phyloP scores from a whole-genome alignment of 2,329 filamentous ascomycete species.

The Exophiala sp. region DNA sequence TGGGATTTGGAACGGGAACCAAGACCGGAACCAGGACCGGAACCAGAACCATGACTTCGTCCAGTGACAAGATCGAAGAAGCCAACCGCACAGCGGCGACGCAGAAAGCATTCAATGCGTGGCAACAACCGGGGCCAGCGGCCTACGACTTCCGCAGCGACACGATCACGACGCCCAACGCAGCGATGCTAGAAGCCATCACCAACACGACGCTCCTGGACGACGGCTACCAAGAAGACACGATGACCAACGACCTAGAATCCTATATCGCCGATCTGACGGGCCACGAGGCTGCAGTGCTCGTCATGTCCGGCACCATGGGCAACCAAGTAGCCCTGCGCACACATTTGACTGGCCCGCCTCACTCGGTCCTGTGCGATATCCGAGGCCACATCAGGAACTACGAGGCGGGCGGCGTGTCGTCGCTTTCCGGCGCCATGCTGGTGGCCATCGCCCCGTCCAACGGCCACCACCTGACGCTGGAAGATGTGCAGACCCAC shows the following conservation, averaged over 20 bases:
- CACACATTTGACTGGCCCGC: constrained; percentile 69
- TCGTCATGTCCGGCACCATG: constrained; percentile 89
- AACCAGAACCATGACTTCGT: constrained; percentile 5
- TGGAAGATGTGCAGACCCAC: constrained; percentile 66
- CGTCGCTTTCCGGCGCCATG: constrained; percentile 64
- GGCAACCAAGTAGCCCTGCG: constrained; percentile 83
- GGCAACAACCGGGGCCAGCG: constrained; percentile 26
- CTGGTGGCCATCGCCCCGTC: constrained; percentile 60
- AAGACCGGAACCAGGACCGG: too few relatives aligned
- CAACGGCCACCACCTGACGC: constrained; percentile 67
- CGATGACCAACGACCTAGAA: constrained; percentile 71
- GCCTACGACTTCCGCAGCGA: constrained; percentile 41
- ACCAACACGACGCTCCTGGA: constrained; percentile 68
- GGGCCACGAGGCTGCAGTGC: constrained; percentile 68
- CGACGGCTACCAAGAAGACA: constrained; percentile 77
- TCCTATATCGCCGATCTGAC: constrained; percentile 65
- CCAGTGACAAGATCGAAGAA: neutral
- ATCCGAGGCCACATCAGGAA: constrained; percentile 69
- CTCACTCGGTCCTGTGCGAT: constrained; percentile 74
- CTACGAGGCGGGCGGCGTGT: constrained; percentile 60
- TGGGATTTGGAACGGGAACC: too few relatives aligned
- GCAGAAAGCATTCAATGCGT: constrained; percentile 15
- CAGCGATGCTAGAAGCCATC: constrained; percentile 76
- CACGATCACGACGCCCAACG: constrained; percentile 68
- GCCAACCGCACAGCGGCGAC: constrained; percentile 7